A percentile compares a stretch with the other conserved stretches of the same genome.
phyloP scores from a whole-genome alignment of 441 rosid species.

The Mallotus repandus region DNA sequence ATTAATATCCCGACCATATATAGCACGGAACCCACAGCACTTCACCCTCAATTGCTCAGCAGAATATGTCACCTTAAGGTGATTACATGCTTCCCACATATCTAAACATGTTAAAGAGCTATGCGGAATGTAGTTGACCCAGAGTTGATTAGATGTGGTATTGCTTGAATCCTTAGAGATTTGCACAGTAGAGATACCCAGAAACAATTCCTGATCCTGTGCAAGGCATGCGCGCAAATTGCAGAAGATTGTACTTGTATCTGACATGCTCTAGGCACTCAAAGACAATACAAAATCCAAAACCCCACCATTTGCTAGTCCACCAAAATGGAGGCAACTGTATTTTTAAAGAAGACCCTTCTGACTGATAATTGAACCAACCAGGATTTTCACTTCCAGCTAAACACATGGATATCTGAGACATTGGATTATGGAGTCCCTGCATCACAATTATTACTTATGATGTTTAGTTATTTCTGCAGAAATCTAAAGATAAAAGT shows the following conservation, averaged over 20 bases:
- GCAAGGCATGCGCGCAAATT: conserved; percentile 13
- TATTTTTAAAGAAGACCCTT: neutral
- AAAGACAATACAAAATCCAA: no score
- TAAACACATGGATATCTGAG: conserved; percentile 16
- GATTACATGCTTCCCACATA: conserved; percentile 14
- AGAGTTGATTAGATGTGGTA: neutral
- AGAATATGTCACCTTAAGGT: conserved; percentile 1
- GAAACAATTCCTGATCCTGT: conserved; percentile 14
- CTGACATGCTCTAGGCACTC: neutral
- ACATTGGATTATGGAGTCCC: conserved; percentile 23
- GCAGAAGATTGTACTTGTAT: neutral
- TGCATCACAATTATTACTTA: neutral
- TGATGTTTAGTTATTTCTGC: neutral
- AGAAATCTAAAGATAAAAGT: neutral
- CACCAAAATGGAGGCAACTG: no score
- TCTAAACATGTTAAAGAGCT: conserved; percentile 11
- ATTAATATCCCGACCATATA: conserved; percentile 7
- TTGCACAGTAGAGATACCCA: conserved; percentile 6
- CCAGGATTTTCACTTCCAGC: conserved; percentile 23
- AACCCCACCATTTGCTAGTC: no score
- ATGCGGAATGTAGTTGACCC: conserved; percentile 12
- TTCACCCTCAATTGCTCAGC: conserved; percentile 15
- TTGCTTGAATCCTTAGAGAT: neutral
- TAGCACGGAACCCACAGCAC: conserved; percentile 12
- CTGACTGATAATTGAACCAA: conserved; percentile 17